Conservation (phyloP, 441 rosid genomes). For the Manihot esculenta region DNA sequence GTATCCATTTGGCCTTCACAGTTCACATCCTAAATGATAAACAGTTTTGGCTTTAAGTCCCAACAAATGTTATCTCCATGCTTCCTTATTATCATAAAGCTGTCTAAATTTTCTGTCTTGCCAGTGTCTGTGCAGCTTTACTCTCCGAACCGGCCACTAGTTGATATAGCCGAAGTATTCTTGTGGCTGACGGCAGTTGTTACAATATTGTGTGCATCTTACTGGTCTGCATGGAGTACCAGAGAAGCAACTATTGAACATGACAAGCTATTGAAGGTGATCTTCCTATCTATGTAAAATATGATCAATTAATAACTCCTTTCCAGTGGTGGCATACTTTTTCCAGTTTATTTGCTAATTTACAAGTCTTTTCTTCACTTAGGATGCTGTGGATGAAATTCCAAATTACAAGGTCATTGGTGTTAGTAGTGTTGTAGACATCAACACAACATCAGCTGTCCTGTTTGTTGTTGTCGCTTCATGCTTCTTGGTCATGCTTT, state of each 20-base stretch:
- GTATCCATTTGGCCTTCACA: too few species aligned
- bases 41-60: background rate
- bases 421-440: constrained; percentile 64
- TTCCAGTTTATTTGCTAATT: constrained; percentile 15
- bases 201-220: constrained; percentile 84
- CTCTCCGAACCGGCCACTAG: constrained; percentile 86
- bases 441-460: constrained; percentile 72
- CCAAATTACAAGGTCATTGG: constrained; percentile 43
- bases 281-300: constrained; percentile 18
- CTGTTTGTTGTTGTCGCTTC: constrained; percentile 82
- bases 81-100: constrained; percentile 5
- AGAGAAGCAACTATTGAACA: constrained; percentile 84
- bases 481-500: constrained; percentile 81
- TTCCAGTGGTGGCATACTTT: background rate
- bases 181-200: constrained; percentile 98
- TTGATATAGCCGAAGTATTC: constrained; percentile 96
- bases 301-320: constrained; percentile 10
- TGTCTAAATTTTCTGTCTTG: constrained; percentile 26
- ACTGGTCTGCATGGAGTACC: constrained; percentile 98
- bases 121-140: constrained; percentile 94
- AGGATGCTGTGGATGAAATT: constrained; percentile 82
- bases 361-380: constrained; percentile 26
- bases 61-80: background rate
- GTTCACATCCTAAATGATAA: too few species aligned
- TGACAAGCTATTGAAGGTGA: constrained; percentile 81